phyloP scores from a whole-genome alignment of 2,329 filamentous ascomycete genomes.

The Ophiostoma triangulosporum region DNA sequence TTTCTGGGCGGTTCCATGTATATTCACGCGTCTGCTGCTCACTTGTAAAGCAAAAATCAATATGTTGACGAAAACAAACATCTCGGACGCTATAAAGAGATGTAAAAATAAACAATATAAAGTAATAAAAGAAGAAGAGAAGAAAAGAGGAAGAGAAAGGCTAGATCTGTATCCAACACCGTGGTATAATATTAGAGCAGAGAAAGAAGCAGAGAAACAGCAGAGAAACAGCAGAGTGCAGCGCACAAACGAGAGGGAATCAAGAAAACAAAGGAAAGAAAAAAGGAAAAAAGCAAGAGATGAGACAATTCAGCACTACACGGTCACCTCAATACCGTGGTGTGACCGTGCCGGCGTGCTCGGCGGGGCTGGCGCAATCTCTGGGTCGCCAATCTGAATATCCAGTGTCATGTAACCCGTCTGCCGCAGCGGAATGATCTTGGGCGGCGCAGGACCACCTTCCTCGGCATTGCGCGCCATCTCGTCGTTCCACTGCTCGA shows the following conservation, averaged over 20 bases:
- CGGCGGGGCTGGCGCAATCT: slow-evolving; percentile 15
- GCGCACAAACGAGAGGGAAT: slow-evolving; percentile 1
- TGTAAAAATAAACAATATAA: background rate
- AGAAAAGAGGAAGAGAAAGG: background rate
- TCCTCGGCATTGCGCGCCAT: slow-evolving; percentile 30
- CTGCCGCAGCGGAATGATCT: slow-evolving; percentile 16
- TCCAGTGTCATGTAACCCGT: slow-evolving; percentile 19
- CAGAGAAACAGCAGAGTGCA: background rate
- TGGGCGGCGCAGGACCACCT: slow-evolving; percentile 12
- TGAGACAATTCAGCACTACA: background rate
- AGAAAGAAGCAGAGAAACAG: background rate
- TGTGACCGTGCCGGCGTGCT: slow-evolving; percentile 13
- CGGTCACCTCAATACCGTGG: slow-evolving; percentile 4
- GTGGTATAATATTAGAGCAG: background rate
- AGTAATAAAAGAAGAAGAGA: background rate
- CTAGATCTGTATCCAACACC: background rate
- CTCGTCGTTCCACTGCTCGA: slow-evolving; percentile 75
- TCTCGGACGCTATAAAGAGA: background rate
- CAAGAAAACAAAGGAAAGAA: background rate
- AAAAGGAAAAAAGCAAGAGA: background rate
- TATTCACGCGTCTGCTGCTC: background rate
- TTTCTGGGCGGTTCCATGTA: background rate
- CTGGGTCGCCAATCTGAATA: slow-evolving; percentile 17
- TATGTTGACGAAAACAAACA: background rate
- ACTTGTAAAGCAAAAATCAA: too few relatives aligned